Conservation (phyloP, 169 alveolate genomes). For the Cryptosporidium sp. region DNA sequence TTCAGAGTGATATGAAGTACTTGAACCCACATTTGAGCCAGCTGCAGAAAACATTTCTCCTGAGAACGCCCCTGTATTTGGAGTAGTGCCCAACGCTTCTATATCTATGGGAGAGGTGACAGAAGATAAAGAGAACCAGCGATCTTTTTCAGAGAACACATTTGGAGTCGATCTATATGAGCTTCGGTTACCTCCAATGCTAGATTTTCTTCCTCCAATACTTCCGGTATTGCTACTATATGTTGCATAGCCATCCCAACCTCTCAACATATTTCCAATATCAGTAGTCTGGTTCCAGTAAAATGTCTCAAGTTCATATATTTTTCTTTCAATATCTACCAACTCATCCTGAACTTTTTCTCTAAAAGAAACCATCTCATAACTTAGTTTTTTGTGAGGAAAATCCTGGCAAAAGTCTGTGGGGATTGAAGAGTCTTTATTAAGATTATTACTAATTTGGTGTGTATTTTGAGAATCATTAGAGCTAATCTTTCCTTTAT, state of each 20-base stretch:
- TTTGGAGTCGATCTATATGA: constrained; percentile 22
- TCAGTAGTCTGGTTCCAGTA: constrained; percentile 78
- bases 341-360: constrained; percentile 76
- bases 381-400: constrained; percentile 3
- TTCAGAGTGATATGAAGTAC: constrained; percentile 40
- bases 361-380: constrained; percentile 75
- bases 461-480: background rate
- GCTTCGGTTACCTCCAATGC: constrained; percentile 17
- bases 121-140: constrained; percentile 69
- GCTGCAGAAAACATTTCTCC: constrained; percentile 50
- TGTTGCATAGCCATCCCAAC: constrained; percentile 80
- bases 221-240: constrained; percentile 13
- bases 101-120: constrained; percentile 67
- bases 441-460: background rate
- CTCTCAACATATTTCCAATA: constrained; percentile 79
- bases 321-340: constrained; percentile 68
- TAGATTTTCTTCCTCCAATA: constrained; percentile 58
- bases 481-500: background rate
- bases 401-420: background rate
- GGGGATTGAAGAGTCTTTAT: background rate
- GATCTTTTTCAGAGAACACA: constrained; percentile 57
- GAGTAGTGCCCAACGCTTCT: constrained; percentile 14
- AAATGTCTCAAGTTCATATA: constrained; percentile 79
- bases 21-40: constrained; percentile 63
- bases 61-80: background rate